Conservation (phyloP, 192 early-diverging fungal genomes). For the Fimicolochytrium jonesii region DNA sequence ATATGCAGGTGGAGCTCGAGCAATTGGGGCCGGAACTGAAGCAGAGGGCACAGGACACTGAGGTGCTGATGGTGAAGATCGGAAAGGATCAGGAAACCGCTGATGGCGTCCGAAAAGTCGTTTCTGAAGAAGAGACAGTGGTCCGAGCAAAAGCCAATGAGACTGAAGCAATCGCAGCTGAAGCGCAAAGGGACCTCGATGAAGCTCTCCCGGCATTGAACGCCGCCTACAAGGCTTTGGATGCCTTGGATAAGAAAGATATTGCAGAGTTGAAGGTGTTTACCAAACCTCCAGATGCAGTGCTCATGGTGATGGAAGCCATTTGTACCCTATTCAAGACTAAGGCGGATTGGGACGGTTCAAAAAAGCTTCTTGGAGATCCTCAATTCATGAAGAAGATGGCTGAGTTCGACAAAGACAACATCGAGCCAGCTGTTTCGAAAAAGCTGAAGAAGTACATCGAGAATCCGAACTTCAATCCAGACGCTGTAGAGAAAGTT, state of each 20-base stretch:
- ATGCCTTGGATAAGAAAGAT: conserved; percentile 58
- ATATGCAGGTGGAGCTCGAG: conserved; percentile 59
- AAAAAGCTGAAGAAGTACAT: conserved; percentile 60
- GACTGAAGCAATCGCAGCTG: conserved; percentile 55
- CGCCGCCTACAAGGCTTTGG: conserved; percentile 55
- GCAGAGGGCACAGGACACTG: conserved; percentile 46
- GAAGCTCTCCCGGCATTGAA: conserved; percentile 55
- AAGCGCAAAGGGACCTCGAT: conserved; percentile 56
- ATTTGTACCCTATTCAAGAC: conserved; percentile 58
- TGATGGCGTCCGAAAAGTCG: conserved; percentile 57
- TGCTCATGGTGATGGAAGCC: conserved; percentile 55
- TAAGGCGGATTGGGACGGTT: conserved; percentile 60
- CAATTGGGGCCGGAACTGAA: conserved; percentile 52
- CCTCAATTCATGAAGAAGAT: conserved; percentile 62
- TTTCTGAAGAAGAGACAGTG: conserved; percentile 54
- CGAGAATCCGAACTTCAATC: conserved; percentile 53
- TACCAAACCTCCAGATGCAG: conserved; percentile 52
- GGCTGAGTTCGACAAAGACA: conserved; percentile 58
- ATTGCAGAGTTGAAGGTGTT: conserved; percentile 62
- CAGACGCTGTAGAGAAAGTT: conserved; percentile 52
- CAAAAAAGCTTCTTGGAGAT: conserved; percentile 53
- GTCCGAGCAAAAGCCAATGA: conserved; percentile 51
- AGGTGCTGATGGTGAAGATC: conserved; percentile 58
- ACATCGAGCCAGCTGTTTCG: conserved; percentile 47
- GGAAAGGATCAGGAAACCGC: conserved; percentile 61